Base-by-base conservation (phyloP, 1,284 basidiomycete species). In the Pseudozyma sp. region DNA sequence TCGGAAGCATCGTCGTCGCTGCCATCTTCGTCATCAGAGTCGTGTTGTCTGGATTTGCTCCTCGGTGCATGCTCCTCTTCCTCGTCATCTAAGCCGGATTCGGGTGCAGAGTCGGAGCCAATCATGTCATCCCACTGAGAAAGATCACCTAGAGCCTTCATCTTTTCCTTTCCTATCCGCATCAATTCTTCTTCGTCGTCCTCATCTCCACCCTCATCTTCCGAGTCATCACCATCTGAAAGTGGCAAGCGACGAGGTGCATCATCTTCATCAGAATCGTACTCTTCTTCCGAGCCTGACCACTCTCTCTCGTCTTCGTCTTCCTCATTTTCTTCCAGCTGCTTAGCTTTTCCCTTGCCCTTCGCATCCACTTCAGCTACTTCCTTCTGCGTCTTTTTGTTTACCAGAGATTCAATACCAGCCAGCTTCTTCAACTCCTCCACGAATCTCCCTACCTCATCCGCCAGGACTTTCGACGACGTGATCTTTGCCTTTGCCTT, bases 401-500 rank as follows among this genome's bases (percentile, higher is more conserved):
- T 16, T 3, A 35, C 39, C 13, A 35, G 39, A n/a, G 57, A n/a
- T 50, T 68, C 59, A 36, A 68, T 53, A 8, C 73, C 62, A 5
- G 53, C 67, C 3, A 78, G 49, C 43, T 42, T 59, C 50, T 60
- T 70, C n/a, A 80, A 62, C 64, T 88, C 87, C 10, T 88, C 86
- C 0, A 94, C 81, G 16, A 89, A 88, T 19, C 82, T 80, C 16
- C 86, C 86, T 3, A 93, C 87, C 70, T 89, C 89, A 13, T 88
- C 87, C 0, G 92, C 91, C 12, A 94, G 87, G 18, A 88, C 85
- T 83, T 93, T 94, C 2, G 91, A 91, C 78, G 92, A 93, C 47
- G 92, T 87, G 25, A 95, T 86, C 34, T 92, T 89, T 62, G 89
- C 90, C 77, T 92, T 90, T 1, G 92, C 89, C 84, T 92, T 92